A percentile compares a stretch with the other conserved stretches of the same genome.
These are phyloP conservation scores for Pseudomicrostroma phylloplanum DNA, from an alignment of 1,284 basidiomycete species.

Conservation along the genomic window DNA sequence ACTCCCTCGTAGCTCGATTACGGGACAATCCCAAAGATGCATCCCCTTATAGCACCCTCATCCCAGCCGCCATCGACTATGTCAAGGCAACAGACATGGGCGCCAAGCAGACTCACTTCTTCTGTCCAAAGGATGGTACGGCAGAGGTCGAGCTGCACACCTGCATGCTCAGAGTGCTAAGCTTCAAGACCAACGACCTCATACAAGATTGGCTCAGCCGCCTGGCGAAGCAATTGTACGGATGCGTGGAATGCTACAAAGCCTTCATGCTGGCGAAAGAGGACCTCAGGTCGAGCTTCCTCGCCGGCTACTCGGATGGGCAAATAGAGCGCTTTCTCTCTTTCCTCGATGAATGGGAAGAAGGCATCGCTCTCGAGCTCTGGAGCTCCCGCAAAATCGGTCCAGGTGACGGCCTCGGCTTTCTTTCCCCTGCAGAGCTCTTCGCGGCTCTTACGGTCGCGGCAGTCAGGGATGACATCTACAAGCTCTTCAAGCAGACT, in stretches of 20 bases:
- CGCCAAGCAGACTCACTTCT: slow-evolving; percentile 22
- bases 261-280: slow-evolving; percentile 26
- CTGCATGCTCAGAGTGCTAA: slow-evolving; percentile 35
- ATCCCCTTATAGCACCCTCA: slow-evolving; percentile 21
- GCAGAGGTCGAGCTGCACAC: slow-evolving; percentile 30
- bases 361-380: slow-evolving; percentile 20
- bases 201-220: slow-evolving; percentile 26
- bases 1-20: not conserved
- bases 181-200: slow-evolving; percentile 25
- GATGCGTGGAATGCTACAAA: slow-evolving; percentile 35
- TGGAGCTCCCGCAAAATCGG: slow-evolving; percentile 7
- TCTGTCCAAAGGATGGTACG: slow-evolving; percentile 19
- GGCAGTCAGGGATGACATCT: not conserved
- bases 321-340: slow-evolving; percentile 29
- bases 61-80: slow-evolving; percentile 23
- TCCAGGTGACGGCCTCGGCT: slow-evolving; percentile 14
- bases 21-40: slow-evolving; percentile 1
- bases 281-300: slow-evolving; percentile 20
- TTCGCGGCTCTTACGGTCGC: slow-evolving; percentile 22
- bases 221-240: slow-evolving; percentile 21
- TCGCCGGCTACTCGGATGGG: slow-evolving; percentile 20
- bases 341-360: slow-evolving; percentile 28
- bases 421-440: slow-evolving; percentile 21
- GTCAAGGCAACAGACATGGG: slow-evolving; percentile 16
- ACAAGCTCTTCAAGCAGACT: not conserved